Percentiles rank a stretch among this genome's conserved stretches.
Conservation (phyloP, 75 land plant genomes). For the Adiantum capillusveneris region DNA sequence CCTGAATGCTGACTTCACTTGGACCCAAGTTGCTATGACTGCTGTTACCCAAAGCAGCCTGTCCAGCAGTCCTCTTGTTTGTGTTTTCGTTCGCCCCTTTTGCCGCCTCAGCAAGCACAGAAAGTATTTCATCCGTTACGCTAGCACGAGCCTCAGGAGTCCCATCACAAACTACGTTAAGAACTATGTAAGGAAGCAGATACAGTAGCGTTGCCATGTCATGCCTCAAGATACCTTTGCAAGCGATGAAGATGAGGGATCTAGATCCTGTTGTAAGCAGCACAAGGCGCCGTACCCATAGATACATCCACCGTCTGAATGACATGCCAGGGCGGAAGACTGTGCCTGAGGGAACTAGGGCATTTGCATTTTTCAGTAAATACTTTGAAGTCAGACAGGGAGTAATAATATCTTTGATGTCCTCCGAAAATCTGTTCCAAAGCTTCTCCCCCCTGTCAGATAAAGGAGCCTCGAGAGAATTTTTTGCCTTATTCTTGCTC, state of each 20-base stretch:
- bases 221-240: slow-evolving; percentile 90
- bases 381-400: slow-evolving; percentile 97
- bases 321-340: slow-evolving; percentile 75
- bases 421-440: slow-evolving; percentile 90
- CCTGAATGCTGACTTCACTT: slow-evolving; percentile 92
- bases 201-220: slow-evolving; percentile 95
- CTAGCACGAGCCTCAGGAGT: slow-evolving; percentile 72
- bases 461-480: not conserved
- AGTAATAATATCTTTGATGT: slow-evolving; percentile 92
- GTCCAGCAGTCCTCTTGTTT: slow-evolving; percentile 20
- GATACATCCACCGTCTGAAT: slow-evolving; percentile 89
- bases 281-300: slow-evolving; percentile 75
- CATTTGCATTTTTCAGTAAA: slow-evolving; percentile 61
- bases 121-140: slow-evolving; percentile 80
- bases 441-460: slow-evolving; percentile 62
- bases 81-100: slow-evolving; percentile 31
- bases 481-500: not conserved
- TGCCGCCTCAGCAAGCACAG: slow-evolving; percentile 79
- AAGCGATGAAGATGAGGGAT: slow-evolving; percentile 78
- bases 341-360: slow-evolving; percentile 47
- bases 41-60: slow-evolving; percentile 8
- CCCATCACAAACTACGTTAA: slow-evolving; percentile 93
- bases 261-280: slow-evolving; percentile 74
- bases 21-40: slow-evolving; percentile 38
- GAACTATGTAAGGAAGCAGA: slow-evolving; percentile 87